Evolutionary conservation across 2,329 filamentous ascomycete species (phyloP).

Genomic region (Scedosporium dehoogii): DNA sequence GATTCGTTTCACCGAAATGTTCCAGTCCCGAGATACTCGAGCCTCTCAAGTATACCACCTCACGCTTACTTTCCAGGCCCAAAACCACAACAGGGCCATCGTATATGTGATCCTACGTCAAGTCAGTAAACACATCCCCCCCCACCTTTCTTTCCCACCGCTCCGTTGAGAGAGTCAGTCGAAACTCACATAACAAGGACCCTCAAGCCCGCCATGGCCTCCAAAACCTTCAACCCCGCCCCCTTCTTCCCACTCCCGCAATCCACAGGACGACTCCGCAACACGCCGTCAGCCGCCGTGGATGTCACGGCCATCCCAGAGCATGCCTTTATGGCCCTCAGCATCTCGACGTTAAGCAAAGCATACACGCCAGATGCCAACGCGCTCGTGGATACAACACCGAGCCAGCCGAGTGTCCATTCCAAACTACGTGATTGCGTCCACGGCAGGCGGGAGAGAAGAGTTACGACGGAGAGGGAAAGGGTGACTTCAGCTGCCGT

Average conservation of each 20-base stretch:
- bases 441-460: not conserved
- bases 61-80: conserved; percentile 1
- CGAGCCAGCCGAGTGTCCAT: not conserved
- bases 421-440: not conserved
- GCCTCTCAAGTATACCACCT: not conserved
- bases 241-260: not conserved
- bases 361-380: not conserved
- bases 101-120: not conserved
- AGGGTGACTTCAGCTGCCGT: not conserved
- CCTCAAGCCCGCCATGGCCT: not conserved
- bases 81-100: not conserved
- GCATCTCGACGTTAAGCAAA: not conserved
- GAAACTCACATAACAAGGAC: not conserved
- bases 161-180: no score
- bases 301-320: not conserved
- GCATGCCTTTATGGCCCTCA: not conserved
- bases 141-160: not conserved
- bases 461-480: not conserved
- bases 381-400: not conserved
- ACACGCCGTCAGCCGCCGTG: not conserved
- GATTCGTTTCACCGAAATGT: not conserved
- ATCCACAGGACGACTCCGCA: not conserved
- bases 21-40: not conserved
- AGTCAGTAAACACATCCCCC: not conserved
- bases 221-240: not conserved